phyloP scores from a whole-genome alignment of 306 rosid species.

The Vigna nakashimae region DNA sequence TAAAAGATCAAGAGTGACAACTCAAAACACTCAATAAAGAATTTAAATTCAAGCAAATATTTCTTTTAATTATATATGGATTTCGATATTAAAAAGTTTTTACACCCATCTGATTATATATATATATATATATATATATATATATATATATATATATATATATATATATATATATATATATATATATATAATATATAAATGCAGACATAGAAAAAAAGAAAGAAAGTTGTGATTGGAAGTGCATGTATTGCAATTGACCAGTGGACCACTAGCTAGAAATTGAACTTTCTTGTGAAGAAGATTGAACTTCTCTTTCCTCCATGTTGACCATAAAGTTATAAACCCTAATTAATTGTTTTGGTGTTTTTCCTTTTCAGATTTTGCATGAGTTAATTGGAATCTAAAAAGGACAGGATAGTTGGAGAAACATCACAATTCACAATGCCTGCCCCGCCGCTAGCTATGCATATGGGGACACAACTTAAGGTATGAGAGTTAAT shows the following conservation, averaged over 20 bases:
- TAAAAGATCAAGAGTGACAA: no score
- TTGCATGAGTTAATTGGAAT: slow-evolving; percentile 32
- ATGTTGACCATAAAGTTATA: slow-evolving; percentile 2
- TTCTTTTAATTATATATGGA: no score
- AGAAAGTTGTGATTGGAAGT: not conserved
- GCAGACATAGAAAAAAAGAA: not conserved
- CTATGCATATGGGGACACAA: slow-evolving; percentile 35
- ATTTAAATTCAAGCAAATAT: no score
- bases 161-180: no score
- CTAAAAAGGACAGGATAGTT: slow-evolving; percentile 34
- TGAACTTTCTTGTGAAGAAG: not conserved
- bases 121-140: no score
- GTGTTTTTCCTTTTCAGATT: not conserved
- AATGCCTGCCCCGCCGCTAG: slow-evolving; percentile 32
- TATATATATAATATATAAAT: no score
- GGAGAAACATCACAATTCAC: slow-evolving; percentile 38
- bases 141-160: no score
- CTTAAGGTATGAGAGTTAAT: slow-evolving; percentile 37
- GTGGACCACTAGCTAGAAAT: not conserved
- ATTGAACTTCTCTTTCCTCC: not conserved
- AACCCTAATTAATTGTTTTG: slow-evolving; percentile 4
- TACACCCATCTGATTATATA: no score
- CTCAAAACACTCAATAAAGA: no score
- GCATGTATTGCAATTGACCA: not conserved
- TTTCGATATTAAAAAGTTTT: no score